Base-by-base conservation (phyloP, 2,329 filamentous ascomycete genomes). In the Paramyrothecium sp. region DNA sequence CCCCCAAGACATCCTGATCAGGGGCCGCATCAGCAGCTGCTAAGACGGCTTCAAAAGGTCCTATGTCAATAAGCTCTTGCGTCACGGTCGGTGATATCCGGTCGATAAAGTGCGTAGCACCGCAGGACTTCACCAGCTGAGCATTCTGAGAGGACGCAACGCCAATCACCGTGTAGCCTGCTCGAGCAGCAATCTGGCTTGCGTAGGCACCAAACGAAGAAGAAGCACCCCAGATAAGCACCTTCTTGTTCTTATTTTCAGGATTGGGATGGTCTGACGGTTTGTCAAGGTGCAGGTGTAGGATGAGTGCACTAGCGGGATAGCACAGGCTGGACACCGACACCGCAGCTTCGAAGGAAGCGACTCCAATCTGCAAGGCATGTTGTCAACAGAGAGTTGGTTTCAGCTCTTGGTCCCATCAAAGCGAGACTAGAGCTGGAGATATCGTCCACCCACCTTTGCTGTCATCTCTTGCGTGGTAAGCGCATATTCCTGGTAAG, bases 211-310 rank as follows among this genome's bases (percentile, higher is more conserved):
- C 56, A 10, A 58, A 26, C 2, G 56, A 58, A 22, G 56, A 58
- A 2, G 56, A 58, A 11, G 53, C 50, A 2, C 56, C 56, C 56
- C 54, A 58, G 4, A 58, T 56, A 5, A 58, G 49, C 20, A 58
- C 51, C 33, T 13, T 58, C 51, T 58, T 54, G 3, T 22, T 48
- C 13, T 48, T 58, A 2, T 34, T 22, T 13, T 17, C 17, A 13
- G 19, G n/a, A 13, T 20, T 46, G n/a, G 56, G 47, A 30, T 51
- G 34, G 2, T 55, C 13, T 5, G 12, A 41, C 19, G 54, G 54
- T 16, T 46, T 52, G n/a, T 56, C 51, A 13, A 58, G 48, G 12
- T 47, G 34, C 10, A 58, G 54, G 44, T 58, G 56, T 10, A 58
- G 50, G 54, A 58, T 50, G 17, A 58, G 21, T 23, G 56, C 56